phyloP scores from a whole-genome alignment of 1,284 basidiomycete species.

The Fomitopsis betulina region DNA sequence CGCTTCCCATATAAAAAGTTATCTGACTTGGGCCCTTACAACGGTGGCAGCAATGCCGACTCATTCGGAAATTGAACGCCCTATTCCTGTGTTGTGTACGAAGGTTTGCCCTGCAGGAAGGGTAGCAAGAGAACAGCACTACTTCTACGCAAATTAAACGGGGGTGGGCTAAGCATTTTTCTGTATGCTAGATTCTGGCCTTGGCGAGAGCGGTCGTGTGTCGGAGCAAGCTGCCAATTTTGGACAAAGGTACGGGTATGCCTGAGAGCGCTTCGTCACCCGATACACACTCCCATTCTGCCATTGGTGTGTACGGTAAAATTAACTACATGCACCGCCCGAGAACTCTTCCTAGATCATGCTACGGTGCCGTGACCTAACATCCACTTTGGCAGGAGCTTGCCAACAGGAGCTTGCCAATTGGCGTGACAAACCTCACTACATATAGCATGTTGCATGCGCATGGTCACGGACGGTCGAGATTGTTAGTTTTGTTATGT shows the following conservation, averaged over 20 bases:
- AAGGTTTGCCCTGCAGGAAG: conserved; percentile 45
- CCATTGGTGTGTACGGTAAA: conserved; percentile 18
- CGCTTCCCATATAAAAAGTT: not conserved
- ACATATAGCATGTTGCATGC: conserved; percentile 58
- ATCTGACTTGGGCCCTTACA: not conserved
- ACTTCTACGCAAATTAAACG: conserved; percentile 45
- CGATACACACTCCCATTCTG: conserved; percentile 15
- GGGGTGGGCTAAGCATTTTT: conserved; percentile 63
- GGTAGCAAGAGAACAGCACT: conserved; percentile 42
- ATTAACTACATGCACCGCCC: not conserved
- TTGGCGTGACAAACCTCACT: conserved; percentile 58
- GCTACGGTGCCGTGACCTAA: conserved; percentile 56
- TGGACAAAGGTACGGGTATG: conserved; percentile 47
- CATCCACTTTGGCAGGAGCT: conserved; percentile 50
- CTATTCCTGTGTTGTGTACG: conserved; percentile 51
- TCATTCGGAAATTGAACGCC: too few species aligned
- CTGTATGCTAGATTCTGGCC: conserved; percentile 63
- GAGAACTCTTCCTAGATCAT: conserved; percentile 34
- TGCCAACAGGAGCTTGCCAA: conserved; percentile 41
- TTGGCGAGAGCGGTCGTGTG: conserved; percentile 55
- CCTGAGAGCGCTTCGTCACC: not conserved
- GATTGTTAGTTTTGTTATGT: conserved; percentile 23
- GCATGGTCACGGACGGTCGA: conserved; percentile 64
- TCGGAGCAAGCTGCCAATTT: conserved; percentile 52
- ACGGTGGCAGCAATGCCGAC: too few species aligned